These are phyloP conservation scores for Hyaloscypha hepaticicola DNA, from an alignment of 495 filamentous ascomycete species.

Conservation along the genomic window DNA sequence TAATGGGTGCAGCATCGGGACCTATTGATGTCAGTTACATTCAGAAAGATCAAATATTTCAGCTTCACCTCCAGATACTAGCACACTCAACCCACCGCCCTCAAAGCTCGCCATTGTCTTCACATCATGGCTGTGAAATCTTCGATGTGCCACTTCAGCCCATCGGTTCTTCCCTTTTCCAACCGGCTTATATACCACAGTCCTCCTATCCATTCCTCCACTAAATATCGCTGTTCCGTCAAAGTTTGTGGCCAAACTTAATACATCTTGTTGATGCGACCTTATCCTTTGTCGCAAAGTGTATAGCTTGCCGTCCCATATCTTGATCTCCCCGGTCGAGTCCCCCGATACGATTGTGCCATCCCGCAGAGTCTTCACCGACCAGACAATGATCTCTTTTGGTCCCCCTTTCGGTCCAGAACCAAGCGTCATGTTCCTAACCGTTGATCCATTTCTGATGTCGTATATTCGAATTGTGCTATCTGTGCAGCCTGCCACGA, in stretches of 20 bases:
- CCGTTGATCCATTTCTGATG: slow-evolving; percentile 67
- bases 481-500: slow-evolving; percentile 89
- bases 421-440: slow-evolving; percentile 83
- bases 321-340: slow-evolving; percentile 86
- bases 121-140: slow-evolving; percentile 89
- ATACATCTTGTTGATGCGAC: slow-evolving; percentile 83
- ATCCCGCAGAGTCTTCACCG: slow-evolving; percentile 79
- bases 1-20: slow-evolving; percentile 77
- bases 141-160: slow-evolving; percentile 77
- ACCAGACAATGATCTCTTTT: slow-evolving; percentile 89
- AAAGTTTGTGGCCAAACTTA: slow-evolving; percentile 75
- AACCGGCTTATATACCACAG: slow-evolving; percentile 71
- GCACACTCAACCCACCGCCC: slow-evolving; percentile 74
- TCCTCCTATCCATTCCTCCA: slow-evolving; percentile 86
- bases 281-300: slow-evolving; percentile 81
- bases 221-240: slow-evolving; percentile 86
- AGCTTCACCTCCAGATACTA: slow-evolving; percentile 82
- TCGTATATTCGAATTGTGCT: slow-evolving; percentile 90
- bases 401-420: slow-evolving; percentile 70
- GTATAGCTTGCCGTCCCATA: slow-evolving; percentile 92
- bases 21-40: slow-evolving; percentile 47
- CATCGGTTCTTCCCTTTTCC: slow-evolving; percentile 63
- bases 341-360: slow-evolving; percentile 93
- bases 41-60: background rate
- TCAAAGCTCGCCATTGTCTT: slow-evolving; percentile 93